A percentile compares a stretch with the other conserved stretches of the same genome.
Conservation (phyloP, 1,284 basidiomycete species). For the Hemileia vastatrix region DNA sequence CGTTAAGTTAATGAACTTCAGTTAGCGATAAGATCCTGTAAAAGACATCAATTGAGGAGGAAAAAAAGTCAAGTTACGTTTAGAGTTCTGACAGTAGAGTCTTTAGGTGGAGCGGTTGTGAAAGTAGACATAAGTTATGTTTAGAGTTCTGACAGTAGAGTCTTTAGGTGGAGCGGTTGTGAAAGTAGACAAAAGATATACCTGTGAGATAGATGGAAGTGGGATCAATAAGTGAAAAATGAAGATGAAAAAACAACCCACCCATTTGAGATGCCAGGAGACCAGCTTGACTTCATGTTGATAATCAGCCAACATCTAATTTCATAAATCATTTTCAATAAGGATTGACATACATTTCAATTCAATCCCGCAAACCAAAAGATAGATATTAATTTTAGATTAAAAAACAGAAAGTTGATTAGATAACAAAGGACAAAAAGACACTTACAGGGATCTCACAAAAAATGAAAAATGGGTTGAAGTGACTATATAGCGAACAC, state of each 20-base stretch:
- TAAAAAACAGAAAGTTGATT: too few species aligned
- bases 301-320: conserved; percentile 16
- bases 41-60: too few species aligned
- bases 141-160: conserved; percentile 6
- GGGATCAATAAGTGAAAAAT: neutral
- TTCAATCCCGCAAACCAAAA: too few species aligned
- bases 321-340: too few species aligned
- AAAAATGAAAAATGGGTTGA: conserved; percentile 16
- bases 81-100: too few species aligned
- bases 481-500: conserved; percentile 1
- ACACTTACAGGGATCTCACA: conserved; percentile 13
- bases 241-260: neutral
- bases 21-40: too few species aligned
- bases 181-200: conserved; percentile 16
- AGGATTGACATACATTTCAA: too few species aligned
- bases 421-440: neutral
- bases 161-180: conserved; percentile 16
- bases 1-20: too few species aligned
- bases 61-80: too few species aligned
- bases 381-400: too few species aligned
- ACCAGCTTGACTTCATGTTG: conserved; percentile 11
- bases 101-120: too few species aligned
- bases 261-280: conserved; percentile 17
- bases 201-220: neutral
- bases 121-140: too few species aligned